Evolutionary conservation across 1,139 yeast genomes (phyloP), one percentile per base, ranked within the genome.

Genomic region (Pneumocystis wakefieldiae): DNA sequence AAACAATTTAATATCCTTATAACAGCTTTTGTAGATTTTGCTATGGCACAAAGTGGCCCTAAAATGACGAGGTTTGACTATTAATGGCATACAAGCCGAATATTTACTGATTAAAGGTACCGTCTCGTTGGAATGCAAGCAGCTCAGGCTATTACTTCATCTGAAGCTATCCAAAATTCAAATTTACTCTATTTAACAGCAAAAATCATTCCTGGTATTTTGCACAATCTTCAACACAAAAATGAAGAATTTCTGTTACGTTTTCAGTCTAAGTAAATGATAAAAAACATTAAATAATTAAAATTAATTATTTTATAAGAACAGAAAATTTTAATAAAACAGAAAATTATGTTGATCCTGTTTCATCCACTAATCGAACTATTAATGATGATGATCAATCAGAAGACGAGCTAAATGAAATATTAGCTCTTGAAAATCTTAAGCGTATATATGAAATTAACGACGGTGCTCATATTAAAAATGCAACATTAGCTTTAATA

Each of bases 1-100:
- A 76, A 77, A 66, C 71, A 76, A 55, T 81, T 87, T 69, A 73
- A 78, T 42, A 68, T 69, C 7, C 75, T 86, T 58, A 69, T 75
- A 3, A 62, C 66, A 14, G 66, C 67, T 61, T 71, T 69, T 61
- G 60, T 68, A 38, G 55, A 63, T 14, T 48, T 71, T 32, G 67
- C 71, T 10, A 39, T 59, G 14, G 59, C 62, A 19, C 37, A 15
- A 15, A 38, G 42, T 29, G 39, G 57, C 36, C 15, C 37, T 17
- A 37, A 32, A 38, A 32, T 48, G 55, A 39, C 36, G 29, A 36
- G 62, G 65, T 32, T 28, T 57, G 39, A 63, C 36, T 60, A 66
- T 61, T 17, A 53, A 15, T 29, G 61, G 10, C 55, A 64, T 1
- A 36, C 60, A 62, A 17, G 35, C 32, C n/a, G n/a, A 57, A 15